Evolutionary conservation across 805 yeast genomes (phyloP).

Genomic region (Dipodascus geniculatus): DNA sequence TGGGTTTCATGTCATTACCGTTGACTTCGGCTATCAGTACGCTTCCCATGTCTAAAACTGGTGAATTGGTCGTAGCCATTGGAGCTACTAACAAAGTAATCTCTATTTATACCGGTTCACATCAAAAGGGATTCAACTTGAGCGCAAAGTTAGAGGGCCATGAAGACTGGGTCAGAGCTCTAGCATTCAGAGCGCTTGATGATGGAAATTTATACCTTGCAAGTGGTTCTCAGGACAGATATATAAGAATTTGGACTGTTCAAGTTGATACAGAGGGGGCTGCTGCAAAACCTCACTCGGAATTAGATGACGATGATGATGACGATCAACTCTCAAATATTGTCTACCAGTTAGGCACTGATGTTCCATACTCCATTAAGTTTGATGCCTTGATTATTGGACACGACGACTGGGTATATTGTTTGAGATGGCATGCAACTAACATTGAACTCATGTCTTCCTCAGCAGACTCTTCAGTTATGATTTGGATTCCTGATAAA

Average conservation of each 20-base stretch:
- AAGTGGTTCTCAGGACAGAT: conserved; percentile 85
- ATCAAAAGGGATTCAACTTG: conserved; percentile 21
- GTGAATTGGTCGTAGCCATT: conserved; percentile 17
- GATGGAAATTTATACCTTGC: conserved; percentile 58
- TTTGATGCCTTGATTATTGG: conserved; percentile 95
- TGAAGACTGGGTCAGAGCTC: conserved; percentile 88
- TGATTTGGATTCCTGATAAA: conserved; percentile 87
- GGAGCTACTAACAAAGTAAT: conserved; percentile 32
- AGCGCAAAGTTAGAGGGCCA: conserved; percentile 69
- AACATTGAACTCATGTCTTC: conserved; percentile 60
- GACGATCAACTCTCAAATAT: conserved; percentile 47
- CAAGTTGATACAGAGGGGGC: conserved; percentile 6
- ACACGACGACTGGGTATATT: conserved; percentile 95
- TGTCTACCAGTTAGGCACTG: conserved; percentile 4
- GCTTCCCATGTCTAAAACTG: background rate
- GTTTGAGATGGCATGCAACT: conserved; percentile 68
- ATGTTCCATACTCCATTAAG: conserved; percentile 38
- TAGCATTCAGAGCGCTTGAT: conserved; percentile 42
- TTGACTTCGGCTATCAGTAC: background rate
- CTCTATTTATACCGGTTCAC: conserved; percentile 35
- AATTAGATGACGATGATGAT: conserved; percentile 36
- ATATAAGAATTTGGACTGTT: conserved; percentile 72
- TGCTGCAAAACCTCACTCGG: conserved; percentile 42
- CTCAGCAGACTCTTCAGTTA: conserved; percentile 85
- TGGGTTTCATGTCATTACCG: background rate